Evolutionary conservation across 2,329 filamentous ascomycete genomes (phyloP).

Genomic region (Talaromyces sp.): DNA sequence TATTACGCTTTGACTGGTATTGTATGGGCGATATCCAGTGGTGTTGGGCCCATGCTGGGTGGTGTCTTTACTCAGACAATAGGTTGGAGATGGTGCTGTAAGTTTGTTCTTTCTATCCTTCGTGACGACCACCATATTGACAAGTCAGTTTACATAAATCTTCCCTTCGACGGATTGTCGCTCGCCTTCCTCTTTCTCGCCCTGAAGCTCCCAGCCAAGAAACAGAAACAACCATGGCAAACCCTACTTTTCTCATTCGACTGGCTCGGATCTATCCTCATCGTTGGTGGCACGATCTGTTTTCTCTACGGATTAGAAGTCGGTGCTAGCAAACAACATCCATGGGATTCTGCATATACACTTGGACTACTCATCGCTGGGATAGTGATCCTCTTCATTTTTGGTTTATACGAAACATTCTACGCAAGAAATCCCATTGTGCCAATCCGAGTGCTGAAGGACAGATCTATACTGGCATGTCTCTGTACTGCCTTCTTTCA

Average conservation of each 20-base stretch:
- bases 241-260: slow-evolving; percentile 1
- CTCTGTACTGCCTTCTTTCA: slow-evolving; percentile 64
- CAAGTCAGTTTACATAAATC: slow-evolving; percentile 8
- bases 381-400: slow-evolving; percentile 57
- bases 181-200: slow-evolving; percentile 3
- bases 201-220: neutral
- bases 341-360: slow-evolving; percentile 68
- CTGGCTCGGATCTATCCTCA: slow-evolving; percentile 55
- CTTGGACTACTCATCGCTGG: slow-evolving; percentile 72
- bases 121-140: neutral
- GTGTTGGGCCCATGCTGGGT: slow-evolving; percentile 47
- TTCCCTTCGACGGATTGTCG: slow-evolving; percentile 9
- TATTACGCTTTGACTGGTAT: slow-evolving; percentile 44
- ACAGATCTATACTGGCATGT: slow-evolving; percentile 58
- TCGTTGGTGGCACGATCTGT: slow-evolving; percentile 76
- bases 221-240: slow-evolving; percentile 9
- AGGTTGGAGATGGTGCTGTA: slow-evolving; percentile 54
- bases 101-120: neutral
- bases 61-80: slow-evolving; percentile 13
- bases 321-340: slow-evolving; percentile 62
- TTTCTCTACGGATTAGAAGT: slow-evolving; percentile 75
- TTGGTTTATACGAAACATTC: slow-evolving; percentile 66
- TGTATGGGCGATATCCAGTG: slow-evolving; percentile 52
- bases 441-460: slow-evolving; percentile 64
- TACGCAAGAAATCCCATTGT: slow-evolving; percentile 68